Conservation (phyloP, 179 eudicot genomes). For the Beta corolliflora region DNA sequence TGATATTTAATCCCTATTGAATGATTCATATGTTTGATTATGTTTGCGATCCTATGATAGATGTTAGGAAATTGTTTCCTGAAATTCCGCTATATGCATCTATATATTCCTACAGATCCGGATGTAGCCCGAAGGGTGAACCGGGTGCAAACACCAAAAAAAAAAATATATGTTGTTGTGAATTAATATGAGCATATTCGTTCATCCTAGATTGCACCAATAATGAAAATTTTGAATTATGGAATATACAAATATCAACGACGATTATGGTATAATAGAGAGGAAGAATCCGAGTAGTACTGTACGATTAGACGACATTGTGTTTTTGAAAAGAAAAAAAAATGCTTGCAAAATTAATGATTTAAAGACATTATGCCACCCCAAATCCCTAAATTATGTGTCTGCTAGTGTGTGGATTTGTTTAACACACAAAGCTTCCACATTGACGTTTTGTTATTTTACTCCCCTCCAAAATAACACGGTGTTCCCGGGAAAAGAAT, state of each 20-base stretch:
- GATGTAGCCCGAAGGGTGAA: too few species aligned
- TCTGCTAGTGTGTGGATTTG: not conserved
- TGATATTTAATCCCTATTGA: too few species aligned
- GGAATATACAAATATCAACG: not conserved
- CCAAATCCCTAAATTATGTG: slow-evolving; percentile 18
- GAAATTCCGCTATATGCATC: too few species aligned
- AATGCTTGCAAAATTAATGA: not conserved
- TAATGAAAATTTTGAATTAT: not conserved
- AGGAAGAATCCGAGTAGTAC: not conserved
- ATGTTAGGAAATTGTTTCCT: too few species aligned
- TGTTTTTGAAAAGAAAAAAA: not conserved
- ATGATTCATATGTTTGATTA: too few species aligned
- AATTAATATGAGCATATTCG: not conserved
- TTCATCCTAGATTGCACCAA: slow-evolving; percentile 22
- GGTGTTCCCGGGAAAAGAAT: slow-evolving; percentile 34
- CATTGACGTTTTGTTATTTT: slow-evolving; percentile 18
- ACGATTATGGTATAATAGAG: not conserved
- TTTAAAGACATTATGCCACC: slow-evolving; percentile 13
- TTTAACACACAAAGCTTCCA: not conserved
- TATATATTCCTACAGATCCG: too few species aligned
- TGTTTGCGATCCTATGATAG: too few species aligned
- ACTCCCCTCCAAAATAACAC: slow-evolving; percentile 29
- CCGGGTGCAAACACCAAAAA: too few species aligned
- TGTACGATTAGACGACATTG: slow-evolving; percentile 3
- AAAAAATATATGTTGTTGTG: too few species aligned